Base-by-base conservation (phyloP, 2,329 filamentous ascomycete species). In the Colletotrichum horii region DNA sequence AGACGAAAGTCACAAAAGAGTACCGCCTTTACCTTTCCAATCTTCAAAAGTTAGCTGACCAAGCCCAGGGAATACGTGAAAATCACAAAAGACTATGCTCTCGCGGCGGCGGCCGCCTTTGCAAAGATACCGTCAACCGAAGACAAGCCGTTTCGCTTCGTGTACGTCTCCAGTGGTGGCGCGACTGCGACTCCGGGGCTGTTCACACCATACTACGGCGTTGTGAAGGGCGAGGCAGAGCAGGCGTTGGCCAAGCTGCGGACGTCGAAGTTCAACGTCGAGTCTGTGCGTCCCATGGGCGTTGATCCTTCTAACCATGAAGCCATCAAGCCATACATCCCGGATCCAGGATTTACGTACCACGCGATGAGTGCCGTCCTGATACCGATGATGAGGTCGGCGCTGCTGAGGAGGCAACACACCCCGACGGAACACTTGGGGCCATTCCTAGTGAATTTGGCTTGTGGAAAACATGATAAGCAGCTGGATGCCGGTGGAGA, bases 201-300 rank as follows among this genome's bases (percentile, higher is more conserved):
- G 5, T 88, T 92, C 78, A 90, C 92, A 0, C 82, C 88, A n/a
- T 83, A 91, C 61, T 95, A 91, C 79, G 92, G 87, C 2, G 85
- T 88, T 14, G 87, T 94, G 70, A 96, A 96, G 82, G 94, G 94
- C 8, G 87, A 91, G 80, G 89, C 91, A 0, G 94, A 96, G 83
- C 77, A 86, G 3, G 82, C 85, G 1, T 87, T 96, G 2, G 86
- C 93, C 2, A 86, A 88, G 0, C 82, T 95, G 77, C 82, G 85
- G 5, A 82, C 82, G 2, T 79, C 80, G 9, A 86, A 86, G 8
- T 87, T 95, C 73, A 87, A 85, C 30, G 86, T 90, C 3, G 89
- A 90, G 78, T 91, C 88, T 12, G 84, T 93, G 7, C 88, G 94
- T 0, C 92, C 93, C 0, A 90, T 80, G 0, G 89, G 84, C 8